These are phyloP conservation scores for Aspergillus sclerotialis DNA, from an alignment of 2,329 filamentous ascomycete genomes.

Conservation along the genomic window DNA sequence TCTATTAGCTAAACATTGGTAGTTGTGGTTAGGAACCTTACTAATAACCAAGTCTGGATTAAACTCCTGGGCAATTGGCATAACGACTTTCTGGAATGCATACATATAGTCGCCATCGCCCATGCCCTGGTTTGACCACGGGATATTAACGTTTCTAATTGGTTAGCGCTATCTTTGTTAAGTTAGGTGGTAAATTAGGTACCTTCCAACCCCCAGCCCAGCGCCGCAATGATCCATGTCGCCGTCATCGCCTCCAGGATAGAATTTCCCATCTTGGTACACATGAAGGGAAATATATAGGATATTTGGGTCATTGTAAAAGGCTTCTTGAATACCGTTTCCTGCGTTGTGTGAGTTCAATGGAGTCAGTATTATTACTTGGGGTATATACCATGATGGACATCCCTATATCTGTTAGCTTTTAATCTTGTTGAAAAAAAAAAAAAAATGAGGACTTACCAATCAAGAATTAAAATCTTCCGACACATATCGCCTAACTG, in stretches of 20 bases:
- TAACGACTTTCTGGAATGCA: constrained; percentile 90
- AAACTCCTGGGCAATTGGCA: constrained; percentile 93
- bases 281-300: constrained; percentile 95
- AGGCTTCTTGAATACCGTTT: constrained; percentile 93
- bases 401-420: constrained; percentile 46
- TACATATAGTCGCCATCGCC: constrained; percentile 95
- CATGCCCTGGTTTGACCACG: constrained; percentile 68
- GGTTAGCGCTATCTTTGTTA: constrained; percentile 7
- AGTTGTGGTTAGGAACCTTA: constrained; percentile 18
- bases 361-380: neutral
- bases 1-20: constrained; percentile 8
- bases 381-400: constrained; percentile 56
- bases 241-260: constrained; percentile 59
- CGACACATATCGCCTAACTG: constrained; percentile 74
- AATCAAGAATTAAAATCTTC: constrained; percentile 89
- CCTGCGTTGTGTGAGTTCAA: constrained; percentile 44
- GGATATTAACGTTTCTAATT: constrained; percentile 58
- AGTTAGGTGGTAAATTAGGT: constrained; percentile 9
- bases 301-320: constrained; percentile 89
- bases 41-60: constrained; percentile 84
- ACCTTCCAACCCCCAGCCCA: constrained; percentile 52
- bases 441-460: constrained; percentile 52
- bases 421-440: neutral
- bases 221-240: constrained; percentile 54
- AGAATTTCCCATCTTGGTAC: constrained; percentile 75